Evolutionary conservation across 2,329 filamentous ascomycete species (phyloP).

Genomic region (Aspergillus transmontanensis): DNA sequence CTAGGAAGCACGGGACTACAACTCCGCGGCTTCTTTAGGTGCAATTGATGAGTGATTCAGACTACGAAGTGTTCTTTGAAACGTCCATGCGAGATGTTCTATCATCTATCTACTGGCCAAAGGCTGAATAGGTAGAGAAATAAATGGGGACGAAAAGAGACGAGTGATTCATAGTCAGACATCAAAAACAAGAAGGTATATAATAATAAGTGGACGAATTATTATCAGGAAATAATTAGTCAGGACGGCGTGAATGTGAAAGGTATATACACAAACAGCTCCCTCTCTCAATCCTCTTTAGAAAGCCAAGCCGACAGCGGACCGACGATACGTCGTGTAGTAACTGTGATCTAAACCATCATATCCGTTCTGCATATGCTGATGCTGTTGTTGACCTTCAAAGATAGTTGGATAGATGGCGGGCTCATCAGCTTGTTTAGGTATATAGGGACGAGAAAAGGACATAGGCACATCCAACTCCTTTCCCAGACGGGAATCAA

Average conservation of each 20-base stretch:
- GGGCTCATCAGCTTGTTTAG: constrained; percentile 3
- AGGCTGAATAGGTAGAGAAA: not conserved
- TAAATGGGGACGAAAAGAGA: not conserved
- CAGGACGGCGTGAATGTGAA: not conserved
- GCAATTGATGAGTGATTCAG: not conserved
- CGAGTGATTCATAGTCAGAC: not conserved
- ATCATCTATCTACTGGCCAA: not conserved
- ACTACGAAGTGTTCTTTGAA: not conserved
- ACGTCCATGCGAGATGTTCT: not conserved
- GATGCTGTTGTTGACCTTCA: constrained; percentile 25
- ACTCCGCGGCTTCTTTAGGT: not conserved
- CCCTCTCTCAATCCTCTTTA: constrained; percentile 15
- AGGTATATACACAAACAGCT: not conserved
- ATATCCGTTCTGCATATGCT: constrained; percentile 19
- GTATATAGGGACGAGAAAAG: not conserved
- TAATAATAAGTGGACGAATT: not conserved
- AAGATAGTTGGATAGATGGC: constrained; percentile 27
- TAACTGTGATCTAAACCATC: constrained; percentile 15
- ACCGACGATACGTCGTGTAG: constrained; percentile 23
- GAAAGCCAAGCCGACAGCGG: constrained; percentile 36
- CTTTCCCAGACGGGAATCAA: not conserved
- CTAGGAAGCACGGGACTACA: not conserved
- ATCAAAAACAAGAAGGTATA: not conserved
- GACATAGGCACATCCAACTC: not conserved
- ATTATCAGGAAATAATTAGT: not conserved